Conservation (phyloP, 2,329 filamentous ascomycete species). For the Trichophyton simii region DNA sequence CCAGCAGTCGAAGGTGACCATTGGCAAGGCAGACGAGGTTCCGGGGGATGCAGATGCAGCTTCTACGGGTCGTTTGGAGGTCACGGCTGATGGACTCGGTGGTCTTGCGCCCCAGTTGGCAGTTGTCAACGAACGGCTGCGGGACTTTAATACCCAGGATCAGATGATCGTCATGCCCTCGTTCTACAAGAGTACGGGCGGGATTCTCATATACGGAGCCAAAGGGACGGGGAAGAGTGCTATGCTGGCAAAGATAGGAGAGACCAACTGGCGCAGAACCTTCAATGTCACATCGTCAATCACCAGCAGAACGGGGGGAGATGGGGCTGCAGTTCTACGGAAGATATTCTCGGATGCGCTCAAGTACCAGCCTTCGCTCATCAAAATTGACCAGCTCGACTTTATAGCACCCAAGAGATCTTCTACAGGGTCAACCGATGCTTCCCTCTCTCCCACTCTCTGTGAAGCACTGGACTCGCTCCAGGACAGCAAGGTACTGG, state of each 20-base stretch:
- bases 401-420: slow-evolving; percentile 50
- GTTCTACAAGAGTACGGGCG: slow-evolving; percentile 37
- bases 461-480: slow-evolving; percentile 27
- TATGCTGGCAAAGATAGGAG: slow-evolving; percentile 55
- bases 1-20: slow-evolving; percentile 22
- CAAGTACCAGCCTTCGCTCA: slow-evolving; percentile 57
- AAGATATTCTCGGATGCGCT: slow-evolving; percentile 58
- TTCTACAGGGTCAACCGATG: slow-evolving; percentile 27
- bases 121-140: slow-evolving; percentile 55
- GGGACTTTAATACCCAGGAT: slow-evolving; percentile 36
- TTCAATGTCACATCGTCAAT: slow-evolving; percentile 35
- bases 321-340: slow-evolving; percentile 45
- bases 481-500: slow-evolving; percentile 47
- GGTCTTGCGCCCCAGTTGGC: slow-evolving; percentile 54
- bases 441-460: slow-evolving; percentile 29
- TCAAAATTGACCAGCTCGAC: slow-evolving; percentile 69
- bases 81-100: slow-evolving; percentile 44
- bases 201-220: slow-evolving; percentile 66
- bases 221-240: slow-evolving; percentile 75
- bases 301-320: slow-evolving; percentile 26
- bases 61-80: slow-evolving; percentile 15
- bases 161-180: slow-evolving; percentile 26
- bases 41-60: slow-evolving; percentile 3
- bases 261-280: slow-evolving; percentile 57
- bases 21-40: slow-evolving; percentile 19